A percentile compares a stretch with the other conserved stretches of the same genome.
These are phyloP conservation scores for Parachlorella kessleri DNA, from an alignment of 139 green algal species.

Conservation along the genomic window DNA sequence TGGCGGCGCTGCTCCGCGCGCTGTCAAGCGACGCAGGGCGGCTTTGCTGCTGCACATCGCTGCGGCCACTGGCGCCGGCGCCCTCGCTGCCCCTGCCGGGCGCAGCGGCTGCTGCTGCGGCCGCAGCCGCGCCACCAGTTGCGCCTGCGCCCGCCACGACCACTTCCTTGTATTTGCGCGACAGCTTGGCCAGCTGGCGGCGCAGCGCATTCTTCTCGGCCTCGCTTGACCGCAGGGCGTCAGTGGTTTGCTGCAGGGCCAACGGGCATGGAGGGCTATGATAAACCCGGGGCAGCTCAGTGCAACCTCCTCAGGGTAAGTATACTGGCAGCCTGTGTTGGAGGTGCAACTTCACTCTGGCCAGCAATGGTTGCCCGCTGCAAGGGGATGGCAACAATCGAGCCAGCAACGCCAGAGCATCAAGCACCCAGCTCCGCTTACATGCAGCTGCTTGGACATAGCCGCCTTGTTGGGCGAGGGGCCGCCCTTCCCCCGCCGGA, in stretches of 20 bases:
- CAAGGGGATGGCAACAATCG: too few relatives aligned
- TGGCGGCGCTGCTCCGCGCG: background rate
- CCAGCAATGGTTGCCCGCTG: too few relatives aligned
- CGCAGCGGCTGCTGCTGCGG: background rate
- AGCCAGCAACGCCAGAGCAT: too few relatives aligned
- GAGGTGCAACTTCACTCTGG: too few relatives aligned
- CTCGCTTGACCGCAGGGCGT: constrained; percentile 24
- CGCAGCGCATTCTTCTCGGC: constrained; percentile 23
- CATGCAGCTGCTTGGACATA: constrained; percentile 11
- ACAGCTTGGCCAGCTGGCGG: constrained; percentile 34
- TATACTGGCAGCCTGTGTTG: too few relatives aligned
- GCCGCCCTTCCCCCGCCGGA: constrained; percentile 2
- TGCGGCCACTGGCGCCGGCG: background rate
- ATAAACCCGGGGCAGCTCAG: too few relatives aligned
- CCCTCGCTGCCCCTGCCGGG: background rate
- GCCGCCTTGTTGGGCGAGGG: constrained; percentile 10
- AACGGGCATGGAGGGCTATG: too few relatives aligned
- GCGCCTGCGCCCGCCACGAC: constrained; percentile 14
- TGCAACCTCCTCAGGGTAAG: too few relatives aligned
- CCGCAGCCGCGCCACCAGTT: background rate
- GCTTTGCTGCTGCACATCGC: too few relatives aligned
- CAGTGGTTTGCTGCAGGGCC: constrained; percentile 23
- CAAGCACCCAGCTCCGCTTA: too few relatives aligned
- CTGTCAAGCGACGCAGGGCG: background rate
- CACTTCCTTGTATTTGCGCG: constrained; percentile 31